Conservation (phyloP, 2,329 filamentous ascomycete genomes). For the Leptographium procerum region DNA sequence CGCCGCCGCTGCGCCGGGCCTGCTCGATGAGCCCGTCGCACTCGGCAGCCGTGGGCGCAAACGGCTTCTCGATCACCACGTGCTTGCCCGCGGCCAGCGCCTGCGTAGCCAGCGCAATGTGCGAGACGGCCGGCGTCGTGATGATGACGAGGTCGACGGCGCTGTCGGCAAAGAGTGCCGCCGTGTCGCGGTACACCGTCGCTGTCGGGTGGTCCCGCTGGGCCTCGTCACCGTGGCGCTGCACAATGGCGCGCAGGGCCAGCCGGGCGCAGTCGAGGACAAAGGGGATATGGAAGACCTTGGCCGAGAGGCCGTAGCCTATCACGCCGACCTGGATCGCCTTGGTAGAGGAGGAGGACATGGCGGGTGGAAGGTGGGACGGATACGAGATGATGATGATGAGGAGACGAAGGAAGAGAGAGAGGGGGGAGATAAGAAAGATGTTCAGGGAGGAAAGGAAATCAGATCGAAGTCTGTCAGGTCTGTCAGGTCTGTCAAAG, state of each 20-base stretch:
- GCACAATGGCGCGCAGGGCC: constrained; percentile 63
- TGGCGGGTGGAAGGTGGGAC: not conserved
- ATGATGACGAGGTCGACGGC: constrained; percentile 59
- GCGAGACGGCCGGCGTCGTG: constrained; percentile 59
- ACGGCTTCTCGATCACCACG: constrained; percentile 74
- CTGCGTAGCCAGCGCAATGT: constrained; percentile 53
- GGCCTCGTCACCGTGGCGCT: constrained; percentile 58
- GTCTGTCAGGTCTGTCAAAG: no score
- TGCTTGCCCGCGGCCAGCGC: constrained; percentile 63
- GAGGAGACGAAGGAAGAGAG: not conserved
- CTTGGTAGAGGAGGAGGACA: not conserved
- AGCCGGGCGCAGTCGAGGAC: constrained; percentile 52
- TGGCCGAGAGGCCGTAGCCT: constrained; percentile 45
- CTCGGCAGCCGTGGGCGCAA: constrained; percentile 59
- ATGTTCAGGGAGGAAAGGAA: no score
- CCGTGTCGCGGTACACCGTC: constrained; percentile 51
- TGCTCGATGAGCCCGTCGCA: constrained; percentile 50
- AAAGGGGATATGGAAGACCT: constrained; percentile 77
- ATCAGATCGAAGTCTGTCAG: no score
- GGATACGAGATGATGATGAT: not conserved
- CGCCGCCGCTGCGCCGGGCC: constrained; percentile 35
- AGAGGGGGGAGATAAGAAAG: no score
- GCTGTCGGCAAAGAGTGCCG: constrained; percentile 53
- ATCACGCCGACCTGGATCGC: constrained; percentile 19
- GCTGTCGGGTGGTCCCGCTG: constrained; percentile 54